Conservation (phyloP, 2,329 filamentous ascomycete species). For the Cytospora chrysosperma region DNA sequence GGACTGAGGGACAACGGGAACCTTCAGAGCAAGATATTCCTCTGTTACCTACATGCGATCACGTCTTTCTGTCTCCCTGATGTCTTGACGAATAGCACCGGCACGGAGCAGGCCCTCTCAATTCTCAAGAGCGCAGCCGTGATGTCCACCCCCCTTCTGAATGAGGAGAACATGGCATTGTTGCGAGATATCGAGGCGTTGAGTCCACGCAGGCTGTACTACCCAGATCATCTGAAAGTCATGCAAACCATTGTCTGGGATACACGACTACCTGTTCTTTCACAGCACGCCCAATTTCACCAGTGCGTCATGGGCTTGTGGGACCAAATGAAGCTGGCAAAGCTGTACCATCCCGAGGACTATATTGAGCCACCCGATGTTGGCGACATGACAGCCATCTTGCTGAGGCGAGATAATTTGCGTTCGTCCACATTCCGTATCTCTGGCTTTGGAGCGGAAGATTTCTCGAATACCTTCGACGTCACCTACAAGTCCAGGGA, state of each 20-base stretch:
- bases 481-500: constrained; percentile 19
- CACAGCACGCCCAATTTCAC: constrained; percentile 47
- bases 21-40: constrained; percentile 50
- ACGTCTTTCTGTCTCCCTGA: constrained; percentile 54
- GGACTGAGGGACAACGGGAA: constrained; percentile 51
- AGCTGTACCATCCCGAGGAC: constrained; percentile 33
- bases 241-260: constrained; percentile 52
- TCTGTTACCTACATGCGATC: constrained; percentile 53
- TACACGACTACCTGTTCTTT: constrained; percentile 36
- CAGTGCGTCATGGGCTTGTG: constrained; percentile 37
- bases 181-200: constrained; percentile 41
- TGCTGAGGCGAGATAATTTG: constrained; percentile 28
- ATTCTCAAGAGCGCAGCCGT: constrained; percentile 50
- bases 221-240: constrained; percentile 38
- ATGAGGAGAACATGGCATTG: constrained; percentile 34
- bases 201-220: constrained; percentile 44
- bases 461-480: constrained; percentile 18
- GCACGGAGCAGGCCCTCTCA: constrained; percentile 52
- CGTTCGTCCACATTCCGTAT: constrained; percentile 42
- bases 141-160: constrained; percentile 45
- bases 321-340: constrained; percentile 30
- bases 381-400: neutral
- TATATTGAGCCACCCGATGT: neutral
- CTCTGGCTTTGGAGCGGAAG: constrained; percentile 32
- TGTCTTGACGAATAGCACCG: constrained; percentile 46